Percentiles rank a stretch among this genome's conserved stretches.
phyloP scores from a whole-genome alignment of 768 basidiomycete species.

The Leccinellum rugosiceps region DNA sequence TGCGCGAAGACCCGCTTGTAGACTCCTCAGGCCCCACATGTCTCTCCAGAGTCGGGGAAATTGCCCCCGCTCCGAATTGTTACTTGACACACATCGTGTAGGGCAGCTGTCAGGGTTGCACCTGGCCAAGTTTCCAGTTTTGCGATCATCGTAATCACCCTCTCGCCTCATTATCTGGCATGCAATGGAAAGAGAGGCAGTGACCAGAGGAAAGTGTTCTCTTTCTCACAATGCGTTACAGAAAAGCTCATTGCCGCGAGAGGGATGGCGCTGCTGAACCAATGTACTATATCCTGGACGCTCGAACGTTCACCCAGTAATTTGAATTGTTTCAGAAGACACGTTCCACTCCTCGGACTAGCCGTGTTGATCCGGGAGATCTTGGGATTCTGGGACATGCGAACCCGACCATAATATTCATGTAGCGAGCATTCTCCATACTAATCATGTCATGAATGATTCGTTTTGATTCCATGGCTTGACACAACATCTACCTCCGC shows the following conservation, averaged over 20 bases:
- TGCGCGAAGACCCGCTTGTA: not conserved
- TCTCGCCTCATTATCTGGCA: not conserved
- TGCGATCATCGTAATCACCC: slow-evolving; percentile 8
- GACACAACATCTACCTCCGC: slow-evolving; percentile 49
- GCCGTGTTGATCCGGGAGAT: slow-evolving; percentile 5
- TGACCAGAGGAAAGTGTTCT: not conserved
- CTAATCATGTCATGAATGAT: not conserved
- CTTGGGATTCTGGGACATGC: not conserved
- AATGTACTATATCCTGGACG: not conserved
- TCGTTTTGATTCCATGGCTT: slow-evolving; percentile 22
- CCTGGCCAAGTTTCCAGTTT: not conserved
- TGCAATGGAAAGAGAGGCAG: not conserved
- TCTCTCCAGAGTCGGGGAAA: not conserved
- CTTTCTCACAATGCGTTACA: slow-evolving; percentile 3
- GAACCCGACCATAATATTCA: not conserved
- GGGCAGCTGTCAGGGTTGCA: not conserved
- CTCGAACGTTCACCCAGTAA: not conserved
- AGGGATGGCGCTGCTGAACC: not conserved
- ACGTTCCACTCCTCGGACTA: slow-evolving; percentile 1
- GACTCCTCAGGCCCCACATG: not conserved
- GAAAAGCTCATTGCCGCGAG: not conserved
- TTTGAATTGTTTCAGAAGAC: slow-evolving; percentile 11
- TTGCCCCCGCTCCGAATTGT: not conserved
- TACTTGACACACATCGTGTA: slow-evolving; percentile 1
- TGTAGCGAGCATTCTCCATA: not conserved